phyloP scores from a whole-genome alignment of 495 filamentous ascomycete genomes.

The Talaromyces proteolyticus region DNA sequence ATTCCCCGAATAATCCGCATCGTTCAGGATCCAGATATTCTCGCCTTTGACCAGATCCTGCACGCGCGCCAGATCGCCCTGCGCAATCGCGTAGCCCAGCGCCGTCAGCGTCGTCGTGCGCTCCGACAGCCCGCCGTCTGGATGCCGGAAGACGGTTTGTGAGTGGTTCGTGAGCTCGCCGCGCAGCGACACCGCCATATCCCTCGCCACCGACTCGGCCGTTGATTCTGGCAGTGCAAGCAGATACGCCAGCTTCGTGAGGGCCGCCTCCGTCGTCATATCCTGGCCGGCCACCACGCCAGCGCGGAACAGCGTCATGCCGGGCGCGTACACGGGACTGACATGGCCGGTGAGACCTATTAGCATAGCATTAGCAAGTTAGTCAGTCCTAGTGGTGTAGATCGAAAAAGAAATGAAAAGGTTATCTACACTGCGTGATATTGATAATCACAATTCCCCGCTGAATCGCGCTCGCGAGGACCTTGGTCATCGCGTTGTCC shows the following conservation, averaged over 20 bases:
- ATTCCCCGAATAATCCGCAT: slow-evolving; percentile 82
- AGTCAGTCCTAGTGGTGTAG: slow-evolving; percentile 5
- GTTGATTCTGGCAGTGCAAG: slow-evolving; percentile 62
- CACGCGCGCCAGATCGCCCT: slow-evolving; percentile 61
- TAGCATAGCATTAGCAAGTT: too few relatives aligned
- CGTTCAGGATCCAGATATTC: slow-evolving; percentile 62
- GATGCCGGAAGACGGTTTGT: slow-evolving; percentile 63
- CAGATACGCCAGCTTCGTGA: slow-evolving; percentile 90
- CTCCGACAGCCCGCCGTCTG: slow-evolving; percentile 45
- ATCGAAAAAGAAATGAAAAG: not conserved
- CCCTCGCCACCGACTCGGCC: slow-evolving; percentile 53
- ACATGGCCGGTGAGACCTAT: slow-evolving; percentile 73
- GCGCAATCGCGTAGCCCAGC: slow-evolving; percentile 75
- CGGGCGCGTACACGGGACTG: slow-evolving; percentile 84
- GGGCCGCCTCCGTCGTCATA: slow-evolving; percentile 86
- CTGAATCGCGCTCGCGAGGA: slow-evolving; percentile 69
- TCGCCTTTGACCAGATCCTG: slow-evolving; percentile 61
- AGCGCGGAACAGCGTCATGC: slow-evolving; percentile 77
- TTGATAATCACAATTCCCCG: slow-evolving; percentile 88
- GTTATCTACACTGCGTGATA: slow-evolving; percentile 86
- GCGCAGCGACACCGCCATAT: slow-evolving; percentile 72
- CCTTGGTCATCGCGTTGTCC: slow-evolving; percentile 76
- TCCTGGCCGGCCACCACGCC: slow-evolving; percentile 92
- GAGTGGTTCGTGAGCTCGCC: slow-evolving; percentile 82
- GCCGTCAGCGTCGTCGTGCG: slow-evolving; percentile 54